phyloP scores from a whole-genome alignment of 2,329 filamentous ascomycete species.

The Biscogniauxia mediterranea region DNA sequence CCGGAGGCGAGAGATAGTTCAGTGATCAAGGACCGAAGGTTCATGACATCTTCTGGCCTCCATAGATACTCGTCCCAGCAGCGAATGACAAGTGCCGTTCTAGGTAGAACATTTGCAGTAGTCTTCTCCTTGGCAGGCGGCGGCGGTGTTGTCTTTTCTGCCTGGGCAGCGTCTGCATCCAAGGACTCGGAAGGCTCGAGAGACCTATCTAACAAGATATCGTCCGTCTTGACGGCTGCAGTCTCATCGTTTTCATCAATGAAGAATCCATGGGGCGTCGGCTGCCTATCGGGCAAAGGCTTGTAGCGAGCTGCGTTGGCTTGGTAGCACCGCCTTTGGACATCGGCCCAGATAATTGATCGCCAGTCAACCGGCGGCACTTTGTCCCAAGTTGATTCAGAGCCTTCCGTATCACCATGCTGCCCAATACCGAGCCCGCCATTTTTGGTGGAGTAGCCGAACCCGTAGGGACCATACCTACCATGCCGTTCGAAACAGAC shows the following conservation, averaged over 20 bases:
- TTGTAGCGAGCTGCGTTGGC: slow-evolving; percentile 71
- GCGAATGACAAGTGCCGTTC: slow-evolving; percentile 78
- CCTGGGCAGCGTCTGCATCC: slow-evolving; percentile 11
- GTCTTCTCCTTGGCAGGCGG: slow-evolving; percentile 17
- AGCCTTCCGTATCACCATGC: slow-evolving; percentile 77
- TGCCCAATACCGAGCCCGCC: slow-evolving; percentile 85
- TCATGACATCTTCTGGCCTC: slow-evolving; percentile 76
- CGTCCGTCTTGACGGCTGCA: slow-evolving; percentile 25
- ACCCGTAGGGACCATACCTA: slow-evolving; percentile 82
- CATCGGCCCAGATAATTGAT: slow-evolving; percentile 74
- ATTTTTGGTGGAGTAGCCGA: slow-evolving; percentile 75
- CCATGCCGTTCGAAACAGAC: slow-evolving; percentile 94
- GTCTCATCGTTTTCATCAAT: slow-evolving; percentile 37
- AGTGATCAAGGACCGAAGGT: slow-evolving; percentile 78
- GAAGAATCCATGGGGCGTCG: slow-evolving; percentile 51
- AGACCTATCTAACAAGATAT: slow-evolving; percentile 18
- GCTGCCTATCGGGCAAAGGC: slow-evolving; percentile 39
- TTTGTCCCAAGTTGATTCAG: slow-evolving; percentile 74
- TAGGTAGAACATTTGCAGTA: slow-evolving; percentile 37
- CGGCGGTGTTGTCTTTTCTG: slow-evolving; percentile 16
- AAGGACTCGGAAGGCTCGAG: slow-evolving; percentile 5
- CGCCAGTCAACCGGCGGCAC: slow-evolving; percentile 73
- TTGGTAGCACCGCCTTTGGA: slow-evolving; percentile 70
- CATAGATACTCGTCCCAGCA: slow-evolving; percentile 81
- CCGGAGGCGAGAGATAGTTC: slow-evolving; percentile 80